Base-by-base conservation (phyloP, 352 stramenopile genomes). In the Globisporangium uncinulatum region DNA sequence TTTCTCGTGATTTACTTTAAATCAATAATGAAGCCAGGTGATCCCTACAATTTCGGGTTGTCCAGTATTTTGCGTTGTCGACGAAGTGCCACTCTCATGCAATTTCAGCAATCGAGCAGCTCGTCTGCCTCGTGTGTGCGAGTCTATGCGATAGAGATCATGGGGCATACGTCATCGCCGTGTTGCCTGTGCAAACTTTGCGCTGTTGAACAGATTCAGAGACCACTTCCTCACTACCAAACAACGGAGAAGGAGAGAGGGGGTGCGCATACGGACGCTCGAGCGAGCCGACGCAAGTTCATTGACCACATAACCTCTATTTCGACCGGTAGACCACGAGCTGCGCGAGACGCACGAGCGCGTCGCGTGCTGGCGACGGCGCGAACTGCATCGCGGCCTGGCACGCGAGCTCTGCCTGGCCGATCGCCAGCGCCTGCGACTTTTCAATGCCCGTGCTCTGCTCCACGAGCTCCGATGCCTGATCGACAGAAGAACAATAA, bases 361-460 rank as follows among this genome's bases (percentile, higher is more conserved):
- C 86, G 66, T 97, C 86, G 17, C 87, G 79, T 52, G 83, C 85
- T 3, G 75, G 70, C 59, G 86, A 96, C 55, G 84, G 80, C 63
- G 80, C 65, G 43, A 97, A 77, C 70, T 94, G 82, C 63, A 98
- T 84, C 17, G 87, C 76, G 10, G 91, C 86, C 57, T 98, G 90
- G 57, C 97, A 97, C 34, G 96, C 96, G 57, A 97, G 71, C 74
- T 99, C 95, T 15, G 94, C 95, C 73, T 99, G 96, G 55, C 93
- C 83, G 57, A 97, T 88, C n/a, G 97, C 97, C 39, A 99, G 75
- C 17, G 96, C 81, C 65, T 97, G 96, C 34, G 96, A 98, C 54
- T 91, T 82, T 45, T 83, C 76, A 31, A 99, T 95, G 2, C 94
- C 95, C 69, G 92, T 87, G 51, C 88, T 95, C 65, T 94, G 85